A percentile compares a stretch with the other conserved stretches of the same genome.
These are phyloP conservation scores for Monilinia fructicola DNA, from an alignment of 2,329 filamentous ascomycete species.

Conservation along the genomic window DNA sequence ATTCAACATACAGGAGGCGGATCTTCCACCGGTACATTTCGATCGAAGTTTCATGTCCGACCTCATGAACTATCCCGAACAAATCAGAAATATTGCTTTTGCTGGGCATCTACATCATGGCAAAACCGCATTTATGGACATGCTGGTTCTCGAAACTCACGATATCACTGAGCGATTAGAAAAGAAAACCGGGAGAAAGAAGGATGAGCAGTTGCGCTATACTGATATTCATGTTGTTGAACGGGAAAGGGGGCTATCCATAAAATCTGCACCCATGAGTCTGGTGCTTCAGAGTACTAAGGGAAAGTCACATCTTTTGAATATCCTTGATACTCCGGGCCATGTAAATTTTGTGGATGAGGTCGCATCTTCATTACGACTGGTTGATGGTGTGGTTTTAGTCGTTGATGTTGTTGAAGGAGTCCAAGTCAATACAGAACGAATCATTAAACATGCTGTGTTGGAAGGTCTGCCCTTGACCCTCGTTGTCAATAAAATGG, in stretches of 20 bases:
- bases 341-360: slow-evolving; percentile 99
- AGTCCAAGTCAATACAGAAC: slow-evolving; percentile 97
- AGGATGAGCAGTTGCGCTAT: slow-evolving; percentile 89
- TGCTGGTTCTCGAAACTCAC: slow-evolving; percentile 94
- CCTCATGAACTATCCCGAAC: slow-evolving; percentile 92
- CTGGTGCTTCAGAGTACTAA: slow-evolving; percentile 83
- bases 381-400: slow-evolving; percentile 89
- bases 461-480: slow-evolving; percentile 86
- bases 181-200: slow-evolving; percentile 74
- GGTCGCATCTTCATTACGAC: slow-evolving; percentile 79
- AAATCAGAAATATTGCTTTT: slow-evolving; percentile 88
- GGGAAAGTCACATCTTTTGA: slow-evolving; percentile 92
- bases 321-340: slow-evolving; percentile 92
- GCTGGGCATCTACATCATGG: slow-evolving; percentile 95
- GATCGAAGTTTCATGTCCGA: slow-evolving; percentile 92
- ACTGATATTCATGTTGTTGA: slow-evolving; percentile 91
- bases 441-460: slow-evolving; percentile 94
- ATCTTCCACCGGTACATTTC: slow-evolving; percentile 85
- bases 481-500: slow-evolving; percentile 95
- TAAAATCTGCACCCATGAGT: slow-evolving; percentile 94
- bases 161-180: slow-evolving; percentile 78
- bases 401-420: slow-evolving; percentile 97
- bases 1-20: slow-evolving; percentile 88
- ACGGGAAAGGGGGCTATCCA: slow-evolving; percentile 82
- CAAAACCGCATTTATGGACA: slow-evolving; percentile 98